Evolutionary conservation across 257 asterid genomes (phyloP).

Genomic region (Nicotiana knightiana): DNA sequence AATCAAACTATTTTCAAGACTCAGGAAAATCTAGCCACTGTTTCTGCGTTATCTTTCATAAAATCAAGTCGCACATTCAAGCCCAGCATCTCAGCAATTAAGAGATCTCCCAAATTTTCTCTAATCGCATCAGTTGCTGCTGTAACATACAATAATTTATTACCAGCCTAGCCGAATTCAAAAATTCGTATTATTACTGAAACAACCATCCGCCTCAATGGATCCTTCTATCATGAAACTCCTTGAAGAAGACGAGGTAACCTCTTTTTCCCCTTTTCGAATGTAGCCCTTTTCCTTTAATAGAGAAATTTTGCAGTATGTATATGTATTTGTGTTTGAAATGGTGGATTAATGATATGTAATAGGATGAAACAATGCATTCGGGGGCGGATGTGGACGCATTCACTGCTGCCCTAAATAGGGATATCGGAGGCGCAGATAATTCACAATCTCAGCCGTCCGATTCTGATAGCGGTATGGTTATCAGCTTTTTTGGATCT

Average conservation of each 20-base stretch:
- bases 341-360: not conserved
- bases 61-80: not conserved
- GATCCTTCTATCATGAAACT: slow-evolving; percentile 77
- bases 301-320: too few relatives aligned
- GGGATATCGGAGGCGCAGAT: slow-evolving; percentile 87
- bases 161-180: not conserved
- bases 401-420: slow-evolving; percentile 80
- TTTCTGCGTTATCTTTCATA: not conserved
- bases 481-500: not conserved
- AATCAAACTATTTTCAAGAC: not conserved
- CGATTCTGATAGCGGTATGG: slow-evolving; percentile 44
- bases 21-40: not conserved
- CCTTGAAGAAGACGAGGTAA: slow-evolving; percentile 92
- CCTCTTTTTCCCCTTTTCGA: not conserved
- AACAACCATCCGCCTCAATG: slow-evolving; percentile 23
- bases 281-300: not conserved
- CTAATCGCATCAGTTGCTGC: not conserved
- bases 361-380: slow-evolving; percentile 89
- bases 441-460: slow-evolving; percentile 44
- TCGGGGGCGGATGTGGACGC: slow-evolving; percentile 99
- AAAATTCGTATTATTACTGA: too few relatives aligned
- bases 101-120: not conserved
- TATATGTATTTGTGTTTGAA: not conserved
- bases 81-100: not conserved
- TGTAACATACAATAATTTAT: not conserved